These are phyloP conservation scores for Microthlaspi erraticum DNA, from an alignment of 345 rosid species.

Conservation along the genomic window DNA sequence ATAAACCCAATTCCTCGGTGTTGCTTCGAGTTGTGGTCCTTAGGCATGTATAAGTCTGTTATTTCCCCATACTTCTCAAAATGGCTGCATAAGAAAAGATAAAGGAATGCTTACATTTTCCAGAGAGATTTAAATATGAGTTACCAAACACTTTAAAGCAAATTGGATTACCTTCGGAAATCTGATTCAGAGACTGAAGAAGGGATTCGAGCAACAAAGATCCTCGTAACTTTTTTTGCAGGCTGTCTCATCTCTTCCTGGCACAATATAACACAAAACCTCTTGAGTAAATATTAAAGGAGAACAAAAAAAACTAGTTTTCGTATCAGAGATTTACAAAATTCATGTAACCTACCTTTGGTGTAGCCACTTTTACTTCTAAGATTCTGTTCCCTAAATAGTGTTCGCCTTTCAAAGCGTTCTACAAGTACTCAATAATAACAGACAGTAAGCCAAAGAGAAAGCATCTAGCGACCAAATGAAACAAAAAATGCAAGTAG, in stretches of 20 bases:
- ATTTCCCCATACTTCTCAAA: conserved; percentile 95
- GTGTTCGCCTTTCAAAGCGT: conserved; percentile 76
- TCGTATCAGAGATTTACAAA: conserved; percentile 5
- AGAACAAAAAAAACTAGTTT: not conserved
- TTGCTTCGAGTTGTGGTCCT: conserved; percentile 87
- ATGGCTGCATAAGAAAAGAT: conserved; percentile 75
- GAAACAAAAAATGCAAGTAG: conserved; percentile 5
- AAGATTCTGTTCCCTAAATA: conserved; percentile 83
- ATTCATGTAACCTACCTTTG: conserved; percentile 65
- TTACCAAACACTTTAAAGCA: not conserved
- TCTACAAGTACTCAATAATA: conserved; percentile 48
- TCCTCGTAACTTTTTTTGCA: conserved; percentile 78
- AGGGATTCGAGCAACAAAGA: conserved; percentile 93
- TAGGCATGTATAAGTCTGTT: conserved; percentile 94
- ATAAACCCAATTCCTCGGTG: conserved; percentile 98
- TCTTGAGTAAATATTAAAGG: not conserved
- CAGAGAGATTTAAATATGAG: conserved; percentile 16
- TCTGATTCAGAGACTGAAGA: conserved; percentile 80
- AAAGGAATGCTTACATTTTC: conserved; percentile 16
- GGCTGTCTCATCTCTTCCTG: conserved; percentile 99
- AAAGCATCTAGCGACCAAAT: not conserved
- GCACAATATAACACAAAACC: conserved; percentile 29
- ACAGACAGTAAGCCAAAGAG: not conserved
- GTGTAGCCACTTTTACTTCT: conserved; percentile 94
- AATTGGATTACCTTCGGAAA: conserved; percentile 74